These are phyloP conservation scores for Macroventuria anomochaeta DNA, from an alignment of 2,329 filamentous ascomycete species.

Conservation along the genomic window DNA sequence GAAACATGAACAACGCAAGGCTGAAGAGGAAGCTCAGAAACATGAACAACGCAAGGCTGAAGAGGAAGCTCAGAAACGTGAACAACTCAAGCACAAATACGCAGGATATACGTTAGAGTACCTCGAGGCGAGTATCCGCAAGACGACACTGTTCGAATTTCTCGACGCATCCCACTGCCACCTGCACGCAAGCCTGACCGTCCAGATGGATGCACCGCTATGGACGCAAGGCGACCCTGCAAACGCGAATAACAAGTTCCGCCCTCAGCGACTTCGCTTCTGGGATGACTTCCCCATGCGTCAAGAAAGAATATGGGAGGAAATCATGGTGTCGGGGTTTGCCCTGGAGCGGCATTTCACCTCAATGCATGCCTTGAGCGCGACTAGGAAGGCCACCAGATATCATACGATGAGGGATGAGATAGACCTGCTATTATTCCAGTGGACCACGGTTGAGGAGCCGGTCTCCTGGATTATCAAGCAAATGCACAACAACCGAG, in stretches of 20 bases:
- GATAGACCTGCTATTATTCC: background rate
- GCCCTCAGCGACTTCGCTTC: background rate
- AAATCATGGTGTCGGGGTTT: background rate
- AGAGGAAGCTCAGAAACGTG: no score
- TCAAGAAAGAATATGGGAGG: background rate
- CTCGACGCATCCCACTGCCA: background rate
- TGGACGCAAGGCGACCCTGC: background rate
- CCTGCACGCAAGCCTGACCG: background rate
- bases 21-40: no score
- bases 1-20: no score
- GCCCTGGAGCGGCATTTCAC: background rate
- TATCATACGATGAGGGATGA: background rate
- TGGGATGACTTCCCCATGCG: background rate
- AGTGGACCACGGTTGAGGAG: background rate
- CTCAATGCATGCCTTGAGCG: background rate
- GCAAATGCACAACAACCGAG: background rate
- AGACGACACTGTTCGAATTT: background rate
- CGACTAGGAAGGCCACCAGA: background rate
- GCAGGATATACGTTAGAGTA: no score
- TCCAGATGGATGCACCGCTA: background rate
- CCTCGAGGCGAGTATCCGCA: background rate
- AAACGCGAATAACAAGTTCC: background rate
- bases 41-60: no score
- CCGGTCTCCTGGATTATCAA: background rate
- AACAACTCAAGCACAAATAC: no score